Evolutionary conservation across 805 yeast species (phyloP).

Genomic region (Barnettozyma siamensis): DNA sequence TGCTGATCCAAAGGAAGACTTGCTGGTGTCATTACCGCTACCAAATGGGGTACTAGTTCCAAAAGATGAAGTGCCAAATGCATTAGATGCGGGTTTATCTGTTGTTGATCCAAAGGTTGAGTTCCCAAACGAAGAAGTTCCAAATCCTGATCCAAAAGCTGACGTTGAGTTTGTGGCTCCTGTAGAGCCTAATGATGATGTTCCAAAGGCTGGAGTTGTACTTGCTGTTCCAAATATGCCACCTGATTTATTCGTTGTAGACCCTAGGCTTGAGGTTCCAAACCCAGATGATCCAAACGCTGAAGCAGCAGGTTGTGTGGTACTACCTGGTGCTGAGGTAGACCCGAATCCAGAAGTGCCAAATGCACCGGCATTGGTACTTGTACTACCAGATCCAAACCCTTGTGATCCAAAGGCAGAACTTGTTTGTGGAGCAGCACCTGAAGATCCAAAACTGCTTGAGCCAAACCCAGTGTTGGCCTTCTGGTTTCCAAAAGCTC

Average conservation of each 20-base stretch:
- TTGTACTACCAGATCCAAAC: slow-evolving; percentile 3
- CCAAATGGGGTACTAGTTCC: slow-evolving; percentile 2
- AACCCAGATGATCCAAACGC: slow-evolving; percentile 1
- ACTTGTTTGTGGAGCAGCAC: background rate
- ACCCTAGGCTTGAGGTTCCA: slow-evolving; percentile 8
- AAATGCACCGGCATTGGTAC: slow-evolving; percentile 9
- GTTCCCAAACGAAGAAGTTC: slow-evolving; percentile 2
- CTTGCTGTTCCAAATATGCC: too few species aligned
- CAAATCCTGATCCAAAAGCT: slow-evolving; percentile 1
- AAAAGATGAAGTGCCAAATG: slow-evolving; percentile 2
- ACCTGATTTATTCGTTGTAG: slow-evolving; percentile 4
- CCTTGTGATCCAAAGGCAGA: slow-evolving; percentile 13
- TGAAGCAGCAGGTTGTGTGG: slow-evolving; percentile 8
- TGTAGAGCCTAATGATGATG: slow-evolving; percentile 10
- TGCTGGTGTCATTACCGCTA: too few species aligned
- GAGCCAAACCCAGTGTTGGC: slow-evolving; percentile 11
- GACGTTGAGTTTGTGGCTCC: background rate
- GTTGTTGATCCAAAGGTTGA: background rate
- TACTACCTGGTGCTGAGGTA: slow-evolving; percentile 10
- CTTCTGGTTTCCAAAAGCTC: slow-evolving; percentile 14
- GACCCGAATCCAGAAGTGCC: slow-evolving; percentile 17
- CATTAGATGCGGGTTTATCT: background rate
- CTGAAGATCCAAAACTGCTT: slow-evolving; percentile 4
- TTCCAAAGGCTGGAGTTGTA: slow-evolving; percentile 11
- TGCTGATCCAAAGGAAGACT: slow-evolving; percentile 3